Conservation (phyloP, 441 rosid genomes). For the Pelargonium australe region DNA sequence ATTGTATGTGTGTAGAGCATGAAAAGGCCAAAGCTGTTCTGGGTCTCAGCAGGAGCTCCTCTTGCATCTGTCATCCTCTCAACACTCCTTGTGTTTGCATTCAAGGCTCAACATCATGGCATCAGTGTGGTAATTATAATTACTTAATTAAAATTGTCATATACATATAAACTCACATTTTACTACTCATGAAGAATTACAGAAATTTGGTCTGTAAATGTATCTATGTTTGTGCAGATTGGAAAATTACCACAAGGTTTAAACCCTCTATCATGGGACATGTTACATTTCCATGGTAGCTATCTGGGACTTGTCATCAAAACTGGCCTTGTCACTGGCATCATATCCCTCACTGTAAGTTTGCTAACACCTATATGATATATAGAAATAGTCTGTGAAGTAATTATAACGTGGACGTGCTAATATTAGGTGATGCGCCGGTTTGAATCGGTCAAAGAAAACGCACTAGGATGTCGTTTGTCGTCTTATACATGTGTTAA, state of each 20-base stretch:
- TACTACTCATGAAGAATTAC: no score
- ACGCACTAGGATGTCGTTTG: no score
- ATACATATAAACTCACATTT: not conserved
- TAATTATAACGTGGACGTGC: no score
- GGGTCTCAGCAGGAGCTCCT: conserved; percentile 93
- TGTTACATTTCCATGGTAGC: conserved; percentile 53
- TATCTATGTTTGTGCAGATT: conserved; percentile 40
- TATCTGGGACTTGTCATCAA: conserved; percentile 61
- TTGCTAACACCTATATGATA: no score
- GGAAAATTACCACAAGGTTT: conserved; percentile 86
- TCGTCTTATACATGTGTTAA: no score
- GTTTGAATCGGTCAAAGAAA: no score
- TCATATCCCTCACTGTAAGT: conserved; percentile 82
- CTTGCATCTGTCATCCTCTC: conserved; percentile 68
- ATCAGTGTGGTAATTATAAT: conserved; percentile 51
- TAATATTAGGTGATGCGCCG: no score
- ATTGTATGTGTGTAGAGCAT: conserved; percentile 44
- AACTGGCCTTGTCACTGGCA: conserved; percentile 84
- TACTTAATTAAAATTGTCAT: not conserved
- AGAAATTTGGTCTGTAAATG: not conserved
- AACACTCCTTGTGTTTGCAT: conserved; percentile 53
- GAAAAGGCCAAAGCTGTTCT: conserved; percentile 75
- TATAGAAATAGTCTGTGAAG: no score
- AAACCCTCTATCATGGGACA: conserved; percentile 86
- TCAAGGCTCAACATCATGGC: conserved; percentile 43